Base-by-base conservation (phyloP, 78 protist genomes). In the Tieghemostelium lacteum region DNA sequence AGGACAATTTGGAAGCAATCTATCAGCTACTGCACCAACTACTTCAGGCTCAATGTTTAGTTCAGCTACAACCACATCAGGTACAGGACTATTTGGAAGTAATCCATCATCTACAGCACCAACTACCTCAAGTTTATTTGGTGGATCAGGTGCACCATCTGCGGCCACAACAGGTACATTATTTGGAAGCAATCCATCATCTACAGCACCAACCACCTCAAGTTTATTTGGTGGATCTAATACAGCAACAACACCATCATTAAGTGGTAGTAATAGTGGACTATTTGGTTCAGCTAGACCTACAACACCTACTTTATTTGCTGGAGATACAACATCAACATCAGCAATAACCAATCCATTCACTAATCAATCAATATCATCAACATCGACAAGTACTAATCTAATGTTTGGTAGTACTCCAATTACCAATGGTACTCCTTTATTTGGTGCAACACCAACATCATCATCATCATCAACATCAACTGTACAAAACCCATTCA, bases 11-110 rank as follows among this genome's bases (percentile, higher is more conserved):
- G 16, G 60, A 45, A 69, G 57, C n/a, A 33, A 33, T 12, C 45
- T 69, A 28, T 42, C n/a, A 42, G 75, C 61, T 26, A 42, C 75
- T 5, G 5, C 75, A 49, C 24, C 75, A 4, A 10, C 75, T 28
- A 0, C 61, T 22, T 16, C 33, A 40, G 8, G 39, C 3, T 4
- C 67, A 61, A 5, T 61, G 29, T 61, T 61, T 61, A 36, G 67
- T 61, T 45, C 52, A 12, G 10, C 52, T 14, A 45, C 52, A 45
- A 45, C 52, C 10, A 45, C 52, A 45, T 19, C 63, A 57, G 16
- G 8, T 57, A 57, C 63, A 19, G 29, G 17, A 8, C 12, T n/a
- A 28, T 1, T 36, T 14, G 2, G 22, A 16, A 7, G 6, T 12
- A 10, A n/a, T 5, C 31, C 63, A 50, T 71, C 50, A 22, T 71